A percentile compares a stretch with the other conserved stretches of the same genome.
These are phyloP conservation scores for Dictyostelium brefeldianum DNA, from an alignment of 78 protist species.

Conservation along the genomic window DNA sequence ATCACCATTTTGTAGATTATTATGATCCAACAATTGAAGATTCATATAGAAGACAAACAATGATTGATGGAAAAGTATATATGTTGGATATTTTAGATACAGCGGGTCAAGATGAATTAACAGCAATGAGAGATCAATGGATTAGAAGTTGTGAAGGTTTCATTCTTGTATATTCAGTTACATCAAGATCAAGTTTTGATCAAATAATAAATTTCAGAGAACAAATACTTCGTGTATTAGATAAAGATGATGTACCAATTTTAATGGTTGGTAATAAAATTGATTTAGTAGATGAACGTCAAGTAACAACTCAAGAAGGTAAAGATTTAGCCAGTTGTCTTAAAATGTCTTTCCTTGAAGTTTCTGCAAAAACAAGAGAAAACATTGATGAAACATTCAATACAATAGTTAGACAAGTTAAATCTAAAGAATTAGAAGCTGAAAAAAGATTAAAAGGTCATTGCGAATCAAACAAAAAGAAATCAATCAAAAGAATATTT, in stretches of 20 bases:
- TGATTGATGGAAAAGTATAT: conserved; percentile 41
- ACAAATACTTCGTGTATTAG: conserved; percentile 93
- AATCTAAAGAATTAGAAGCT: conserved; percentile 10
- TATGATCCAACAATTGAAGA: conserved; percentile 99
- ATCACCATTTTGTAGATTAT: conserved; percentile 77
- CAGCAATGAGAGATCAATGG: conserved; percentile 95
- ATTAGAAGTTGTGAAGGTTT: conserved; percentile 99
- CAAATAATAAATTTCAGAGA: conserved; percentile 89
- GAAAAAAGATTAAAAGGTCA: too few relatives aligned
- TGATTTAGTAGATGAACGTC: conserved; percentile 90
- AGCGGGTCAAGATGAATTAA: conserved; percentile 99
- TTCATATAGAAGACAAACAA: conserved; percentile 95
- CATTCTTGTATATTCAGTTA: conserved; percentile 97
- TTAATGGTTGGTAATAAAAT: conserved; percentile 99
- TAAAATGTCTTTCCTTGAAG: conserved; percentile 86
- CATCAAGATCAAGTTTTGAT: conserved; percentile 95
- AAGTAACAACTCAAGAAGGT: conserved; percentile 86
- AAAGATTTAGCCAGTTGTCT: conserved; percentile 75
- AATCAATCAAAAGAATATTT: too few relatives aligned
- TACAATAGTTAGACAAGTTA: conserved; percentile 41
- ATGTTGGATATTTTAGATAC: conserved; percentile 80
- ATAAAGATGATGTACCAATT: conserved; percentile 92
- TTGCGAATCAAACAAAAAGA: too few relatives aligned
- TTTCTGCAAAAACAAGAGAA: conserved; percentile 82
- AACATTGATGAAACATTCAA: conserved; percentile 90